Evolutionary conservation across 1,284 basidiomycete genomes (phyloP).

Genomic region (Tilletia walkeri): DNA sequence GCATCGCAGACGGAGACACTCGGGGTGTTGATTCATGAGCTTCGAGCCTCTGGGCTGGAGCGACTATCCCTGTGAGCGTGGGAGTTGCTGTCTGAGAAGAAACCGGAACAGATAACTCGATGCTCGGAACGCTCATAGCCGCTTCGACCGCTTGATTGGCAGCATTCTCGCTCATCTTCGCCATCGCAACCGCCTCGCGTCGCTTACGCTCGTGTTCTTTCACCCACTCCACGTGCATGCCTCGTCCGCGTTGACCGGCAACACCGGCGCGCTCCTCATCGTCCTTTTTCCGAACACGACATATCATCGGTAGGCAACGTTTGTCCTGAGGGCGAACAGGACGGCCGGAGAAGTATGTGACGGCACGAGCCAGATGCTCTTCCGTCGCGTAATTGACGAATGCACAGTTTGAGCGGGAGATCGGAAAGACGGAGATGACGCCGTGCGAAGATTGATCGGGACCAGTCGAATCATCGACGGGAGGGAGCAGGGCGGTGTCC

Average conservation of each 20-base stretch:
- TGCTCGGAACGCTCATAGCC: background rate
- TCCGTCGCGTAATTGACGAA: conserved; percentile 82
- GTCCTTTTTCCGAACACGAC: conserved; percentile 76
- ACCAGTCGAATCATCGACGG: too few species aligned
- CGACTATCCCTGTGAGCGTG: background rate
- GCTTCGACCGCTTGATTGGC: background rate
- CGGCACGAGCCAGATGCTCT: conserved; percentile 67
- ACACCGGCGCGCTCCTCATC: conserved; percentile 88
- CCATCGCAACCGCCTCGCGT: conserved; percentile 21
- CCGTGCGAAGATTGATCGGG: background rate
- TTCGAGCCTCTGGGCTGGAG: background rate
- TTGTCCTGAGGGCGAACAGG: conserved; percentile 68
- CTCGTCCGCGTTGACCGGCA: conserved; percentile 81
- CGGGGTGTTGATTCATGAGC: conserved; percentile 20
- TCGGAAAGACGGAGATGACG: conserved; percentile 82
- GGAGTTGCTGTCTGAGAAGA: background rate
- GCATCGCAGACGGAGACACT: background rate
- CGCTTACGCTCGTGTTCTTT: conserved; percentile 61
- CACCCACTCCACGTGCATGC: conserved; percentile 74
- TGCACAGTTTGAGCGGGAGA: conserved; percentile 85
- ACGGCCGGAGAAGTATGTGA: conserved; percentile 70
- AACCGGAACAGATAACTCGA: conserved; percentile 15
- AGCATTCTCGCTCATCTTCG: conserved; percentile 18
- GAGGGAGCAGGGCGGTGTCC: too few species aligned
- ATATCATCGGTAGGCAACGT: conserved; percentile 76